Percentiles rank a stretch among this genome's conserved stretches.
phyloP scores from a whole-genome alignment of 108 stramenopile species.

The Skeletonema costatum region DNA sequence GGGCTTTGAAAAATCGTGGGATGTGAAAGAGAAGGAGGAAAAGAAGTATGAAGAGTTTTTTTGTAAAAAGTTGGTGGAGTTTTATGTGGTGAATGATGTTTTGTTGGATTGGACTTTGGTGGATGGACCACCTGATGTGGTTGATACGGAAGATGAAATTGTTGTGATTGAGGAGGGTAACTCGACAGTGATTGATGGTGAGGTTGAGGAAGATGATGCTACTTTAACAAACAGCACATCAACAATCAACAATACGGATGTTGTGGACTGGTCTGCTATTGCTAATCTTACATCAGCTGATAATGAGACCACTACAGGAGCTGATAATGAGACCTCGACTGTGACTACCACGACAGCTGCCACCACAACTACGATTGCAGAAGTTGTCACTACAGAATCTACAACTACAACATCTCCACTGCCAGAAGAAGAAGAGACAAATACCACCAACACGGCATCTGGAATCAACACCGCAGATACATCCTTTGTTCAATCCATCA shows the following conservation, averaged over 20 bases:
- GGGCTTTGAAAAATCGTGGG: neutral
- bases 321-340: no score
- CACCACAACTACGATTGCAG: neutral
- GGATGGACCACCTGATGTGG: neutral
- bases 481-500: neutral
- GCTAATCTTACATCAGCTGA: no score
- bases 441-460: neutral
- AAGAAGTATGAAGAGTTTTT: neutral
- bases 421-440: neutral
- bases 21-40: neutral
- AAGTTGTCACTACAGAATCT: no score
- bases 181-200: no score
- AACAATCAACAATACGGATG: no score
- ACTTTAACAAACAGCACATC: no score
- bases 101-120: neutral
- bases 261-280: no score
- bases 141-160: neutral
- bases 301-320: no score
- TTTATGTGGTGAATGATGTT: neutral
- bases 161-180: no score
- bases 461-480: neutral
- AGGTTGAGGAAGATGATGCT: no score
- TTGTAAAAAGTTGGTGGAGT: neutral
- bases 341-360: no score
- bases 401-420: neutral